A percentile compares a stretch with the other conserved stretches of the same genome.
These are phyloP conservation scores for Claviceps sp. DNA, from an alignment of 2,329 filamentous ascomycete genomes.

Conservation along the genomic window DNA sequence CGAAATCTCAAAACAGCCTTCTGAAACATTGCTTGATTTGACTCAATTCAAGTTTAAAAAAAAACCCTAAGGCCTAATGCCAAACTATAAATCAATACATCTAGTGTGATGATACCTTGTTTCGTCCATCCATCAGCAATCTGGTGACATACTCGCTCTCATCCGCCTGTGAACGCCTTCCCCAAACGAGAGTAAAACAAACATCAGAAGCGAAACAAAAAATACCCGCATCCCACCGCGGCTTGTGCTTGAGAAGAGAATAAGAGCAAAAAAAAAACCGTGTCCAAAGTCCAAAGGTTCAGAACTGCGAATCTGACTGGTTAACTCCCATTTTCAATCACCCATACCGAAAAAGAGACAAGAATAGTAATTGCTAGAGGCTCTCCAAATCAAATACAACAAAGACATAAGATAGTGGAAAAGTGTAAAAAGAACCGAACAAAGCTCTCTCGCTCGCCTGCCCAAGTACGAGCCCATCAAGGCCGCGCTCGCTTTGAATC, in stretches of 20 bases:
- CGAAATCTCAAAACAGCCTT: background rate
- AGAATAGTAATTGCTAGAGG: background rate
- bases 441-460: background rate
- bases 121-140: conserved; percentile 1
- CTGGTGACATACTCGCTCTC: conserved; percentile 2
- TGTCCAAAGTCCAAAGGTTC: conserved; percentile 1
- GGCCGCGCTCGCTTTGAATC: conserved; percentile 24
- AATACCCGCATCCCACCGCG: background rate
- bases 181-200: background rate
- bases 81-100: conserved; percentile 5
- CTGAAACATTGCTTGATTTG: background rate
- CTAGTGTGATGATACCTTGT: conserved; percentile 1
- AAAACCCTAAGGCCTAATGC: background rate
- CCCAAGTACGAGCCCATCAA: conserved; percentile 7
- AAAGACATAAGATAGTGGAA: background rate
- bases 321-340: conserved; percentile 2
- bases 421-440: background rate
- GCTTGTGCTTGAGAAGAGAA: background rate
- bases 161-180: conserved; percentile 2
- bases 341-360: background rate
- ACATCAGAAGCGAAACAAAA: background rate
- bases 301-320: background rate
- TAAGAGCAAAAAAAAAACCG: background rate
- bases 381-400: background rate
- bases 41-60: background rate